Evolutionary conservation across 768 basidiomycete species (phyloP), one percentile per base, ranked within the genome.

Genomic region (Suillus weaverae): DNA sequence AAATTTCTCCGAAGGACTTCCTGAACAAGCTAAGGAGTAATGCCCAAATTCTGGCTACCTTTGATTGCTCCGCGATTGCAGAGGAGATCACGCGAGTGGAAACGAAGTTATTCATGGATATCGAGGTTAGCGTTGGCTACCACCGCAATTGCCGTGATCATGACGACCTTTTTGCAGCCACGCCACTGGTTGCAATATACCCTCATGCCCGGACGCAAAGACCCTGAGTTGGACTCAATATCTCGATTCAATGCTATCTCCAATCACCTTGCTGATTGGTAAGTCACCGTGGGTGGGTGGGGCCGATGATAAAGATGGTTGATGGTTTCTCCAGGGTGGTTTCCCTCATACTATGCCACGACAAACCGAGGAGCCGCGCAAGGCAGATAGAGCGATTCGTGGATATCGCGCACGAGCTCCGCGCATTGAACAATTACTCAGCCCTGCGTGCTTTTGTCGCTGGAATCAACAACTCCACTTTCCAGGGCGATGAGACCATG

Each of bases 381-480:
- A 86, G 83, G 64, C 89, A 95, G 69, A 90, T 96, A 64, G 94
- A 97, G 73, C 93, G 93, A 72, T 89, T 99, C 64, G 88, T 95
- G 32, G 88, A 91, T 57, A 86, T 99, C 67, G 94, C 92, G 1
- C 84, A 87, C 64, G 86, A 86, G 62, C 82, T 99, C 48, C 89
- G 97, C 38, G 82, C 84, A 14, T 74, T 92, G 54, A 95, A 97
- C 77, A 98, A 99, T 74, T 99, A 97, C 74, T 94, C 95, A 39
- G 92, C 91, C 1, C 78, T 97, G 62, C 94, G 94, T 53, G 94
- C 95, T 11, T 88, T 98, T 69, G 89, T 98, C n/a, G 92, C 94
- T 35, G 97, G 95, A 5, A 92, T 99, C 77, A 91, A 92, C 70
- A 88, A 86, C 67, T 87, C 94, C 5, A 89, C 90, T 0, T 88